phyloP scores from a whole-genome alignment of 2,329 filamentous ascomycete species.

The Pseudodiploospora longispora region DNA sequence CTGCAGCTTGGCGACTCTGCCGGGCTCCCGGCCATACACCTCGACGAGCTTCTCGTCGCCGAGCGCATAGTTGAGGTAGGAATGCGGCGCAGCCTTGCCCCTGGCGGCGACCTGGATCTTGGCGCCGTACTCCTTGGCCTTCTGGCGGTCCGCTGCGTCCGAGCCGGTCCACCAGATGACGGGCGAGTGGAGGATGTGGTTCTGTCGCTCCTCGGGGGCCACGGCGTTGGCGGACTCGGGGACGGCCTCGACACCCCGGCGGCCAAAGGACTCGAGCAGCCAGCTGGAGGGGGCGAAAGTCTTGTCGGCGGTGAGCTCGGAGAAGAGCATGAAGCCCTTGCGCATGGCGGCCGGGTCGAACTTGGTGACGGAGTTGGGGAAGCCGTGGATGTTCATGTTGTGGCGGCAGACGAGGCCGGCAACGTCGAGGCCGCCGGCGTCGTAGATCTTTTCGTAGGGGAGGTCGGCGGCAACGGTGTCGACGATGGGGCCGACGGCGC shows the following conservation, averaged over 20 bases:
- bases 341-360: constrained; percentile 7
- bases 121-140: constrained; percentile 2
- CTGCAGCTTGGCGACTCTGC: constrained; percentile 6
- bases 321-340: constrained; percentile 4
- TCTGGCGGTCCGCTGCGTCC: not conserved
- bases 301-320: constrained; percentile 3
- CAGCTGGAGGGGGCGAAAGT: constrained; percentile 1
- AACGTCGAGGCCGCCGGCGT: constrained; percentile 4
- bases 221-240: constrained; percentile 4
- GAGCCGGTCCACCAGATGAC: constrained; percentile 8
- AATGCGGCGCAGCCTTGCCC: constrained; percentile 1
- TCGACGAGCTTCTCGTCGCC: constrained; percentile 8
- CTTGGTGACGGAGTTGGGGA: constrained; percentile 7
- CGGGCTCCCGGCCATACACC: constrained; percentile 10
- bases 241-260: constrained; percentile 4
- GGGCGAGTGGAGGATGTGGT: constrained; percentile 7
- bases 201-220: constrained; percentile 5
- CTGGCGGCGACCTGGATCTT: not conserved
- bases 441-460: constrained; percentile 5
- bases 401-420: constrained; percentile 4
- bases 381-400: constrained; percentile 8
- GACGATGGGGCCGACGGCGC: constrained; percentile 3
- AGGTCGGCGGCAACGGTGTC: not conserved
- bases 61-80: constrained; percentile 14
- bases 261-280: constrained; percentile 6